Percentiles rank a stretch among this genome's conserved stretches.
Evolutionary conservation across 352 stramenopile genomes (phyloP).

Genomic region (Globisporangium solare): DNA sequence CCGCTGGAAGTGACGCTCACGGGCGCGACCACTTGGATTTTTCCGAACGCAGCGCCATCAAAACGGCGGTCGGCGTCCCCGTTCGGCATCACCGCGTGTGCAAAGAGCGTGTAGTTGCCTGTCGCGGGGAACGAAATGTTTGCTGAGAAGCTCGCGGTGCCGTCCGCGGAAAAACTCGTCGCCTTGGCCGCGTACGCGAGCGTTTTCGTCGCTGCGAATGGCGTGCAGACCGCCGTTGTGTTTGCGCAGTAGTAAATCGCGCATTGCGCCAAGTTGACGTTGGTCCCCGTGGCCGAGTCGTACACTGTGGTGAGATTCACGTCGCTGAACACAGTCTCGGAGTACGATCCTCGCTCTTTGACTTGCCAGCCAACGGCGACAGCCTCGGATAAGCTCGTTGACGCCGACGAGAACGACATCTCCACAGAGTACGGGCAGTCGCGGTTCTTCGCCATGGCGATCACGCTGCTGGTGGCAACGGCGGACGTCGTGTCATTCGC

Average conservation of each 20-base stretch:
- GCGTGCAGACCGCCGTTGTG: constrained; percentile 24
- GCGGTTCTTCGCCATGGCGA: constrained; percentile 22
- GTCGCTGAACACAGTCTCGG: constrained; percentile 11
- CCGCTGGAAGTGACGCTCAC: constrained; percentile 14
- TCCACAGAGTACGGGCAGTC: constrained; percentile 44
- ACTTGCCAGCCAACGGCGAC: constrained; percentile 31
- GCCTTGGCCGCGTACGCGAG: constrained; percentile 23
- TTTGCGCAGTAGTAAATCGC: constrained; percentile 43
- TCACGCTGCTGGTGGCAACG: constrained; percentile 26
- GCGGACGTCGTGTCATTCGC: constrained; percentile 9
- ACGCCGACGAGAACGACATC: constrained; percentile 23
- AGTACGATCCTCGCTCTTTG: constrained; percentile 18
- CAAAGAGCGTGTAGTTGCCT: constrained; percentile 49
- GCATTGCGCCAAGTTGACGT: constrained; percentile 34
- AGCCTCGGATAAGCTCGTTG: constrained; percentile 13
- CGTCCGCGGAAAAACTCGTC: constrained; percentile 28
- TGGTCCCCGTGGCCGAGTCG: constrained; percentile 20
- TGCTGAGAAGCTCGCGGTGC: constrained; percentile 17
- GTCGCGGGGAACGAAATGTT: constrained; percentile 29
- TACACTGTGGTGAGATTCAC: constrained; percentile 34
- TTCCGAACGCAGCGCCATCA: constrained; percentile 36
- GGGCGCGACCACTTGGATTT: constrained; percentile 22
- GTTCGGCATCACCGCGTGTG: constrained; percentile 38
- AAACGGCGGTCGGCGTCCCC: constrained; percentile 30
- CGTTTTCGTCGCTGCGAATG: constrained; percentile 33